phyloP scores from a whole-genome alignment of 1,284 basidiomycete species.

The Tylopilus sp. region DNA sequence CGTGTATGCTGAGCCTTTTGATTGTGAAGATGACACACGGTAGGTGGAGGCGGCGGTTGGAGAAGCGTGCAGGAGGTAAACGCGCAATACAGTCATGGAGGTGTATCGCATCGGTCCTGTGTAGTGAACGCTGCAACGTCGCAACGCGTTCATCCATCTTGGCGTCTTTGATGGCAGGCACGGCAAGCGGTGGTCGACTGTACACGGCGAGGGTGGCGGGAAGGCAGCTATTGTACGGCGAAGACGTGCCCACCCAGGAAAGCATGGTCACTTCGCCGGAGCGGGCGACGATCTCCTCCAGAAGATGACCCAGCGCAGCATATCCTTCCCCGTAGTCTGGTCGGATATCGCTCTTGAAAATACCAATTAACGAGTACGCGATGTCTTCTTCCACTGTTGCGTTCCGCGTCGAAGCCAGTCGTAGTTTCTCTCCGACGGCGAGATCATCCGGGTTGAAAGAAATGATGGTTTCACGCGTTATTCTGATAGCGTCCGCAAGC shows the following conservation, averaged over 20 bases:
- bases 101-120: not conserved
- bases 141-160: not conserved
- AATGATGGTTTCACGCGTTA: not conserved
- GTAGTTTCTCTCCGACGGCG: not conserved
- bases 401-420: not conserved
- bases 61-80: constrained; percentile 2
- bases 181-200: not conserved
- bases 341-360: constrained; percentile 4
- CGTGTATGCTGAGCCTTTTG: not conserved
- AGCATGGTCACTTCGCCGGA: constrained; percentile 4
- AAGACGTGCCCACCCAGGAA: not conserved
- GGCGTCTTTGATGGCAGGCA: not conserved
- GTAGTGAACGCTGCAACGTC: accelerated
- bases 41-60: not conserved
- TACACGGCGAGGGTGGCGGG: not conserved
- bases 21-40: constrained; percentile 3
- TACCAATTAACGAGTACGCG: constrained; percentile 3
- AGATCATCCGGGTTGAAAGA: not conserved
- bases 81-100: not conserved
- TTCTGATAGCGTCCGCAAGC: constrained; percentile 1
- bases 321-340: constrained; percentile 4
- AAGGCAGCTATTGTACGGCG: constrained; percentile 8
- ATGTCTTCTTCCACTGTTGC: constrained; percentile 1
- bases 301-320: not conserved
- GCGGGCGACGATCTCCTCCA: constrained; percentile 4